Evolutionary conservation across 2,329 filamentous ascomycete genomes (phyloP), one percentile per base, ranked within the genome.

Genomic region (Colletotrichum tropicicola): DNA sequence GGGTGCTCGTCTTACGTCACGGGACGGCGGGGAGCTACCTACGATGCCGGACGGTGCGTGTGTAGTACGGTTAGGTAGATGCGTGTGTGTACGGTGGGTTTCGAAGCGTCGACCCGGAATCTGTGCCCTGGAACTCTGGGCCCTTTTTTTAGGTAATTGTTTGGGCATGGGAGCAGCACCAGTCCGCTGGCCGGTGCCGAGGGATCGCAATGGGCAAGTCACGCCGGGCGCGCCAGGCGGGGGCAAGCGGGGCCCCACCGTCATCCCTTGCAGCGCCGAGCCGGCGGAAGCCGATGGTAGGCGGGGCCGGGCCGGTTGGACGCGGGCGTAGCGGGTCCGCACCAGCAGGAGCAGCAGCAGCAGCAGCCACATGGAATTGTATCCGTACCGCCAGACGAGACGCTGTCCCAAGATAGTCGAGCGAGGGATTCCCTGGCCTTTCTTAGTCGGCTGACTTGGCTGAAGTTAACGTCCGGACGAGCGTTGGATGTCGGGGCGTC

Each of bases 241-340:
- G 35, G 32, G 44, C n/a, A 12, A 4, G 49, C 30, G 48, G 28
- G 47, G 28, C 47, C 30, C 30, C 48, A 52, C n/a, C 44, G 41
- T 21, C 41, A 44, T 47, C 44, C n/a, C n/a, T n/a, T n/a, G n/a
- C n/a, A n/a, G n/a, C 37, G 15, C 49, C 54, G 55, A 59, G 59
- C 61, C 61, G 61, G 61, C 35, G 61, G 48, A 65, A 65, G 57
- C 61, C 61, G 61, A 65, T 55, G 57, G 17, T 65, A 65, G 57
- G 61, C 61, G 61, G 61, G 61, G 61, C 57, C 53, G 51, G 54
- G 27, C 57, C 56, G 61, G 35, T 23, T 55, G 23, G 54, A 64
- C 45, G 41, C 61, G 61, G 48, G 56, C 57, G 48, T 44, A 21
- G 21, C n/a, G 28, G n/a, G n/a, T 10, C 25, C 32, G 32, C 12